Evolutionary conservation across 2,329 filamentous ascomycete genomes (phyloP), one percentile per base, ranked within the genome.

Genomic region (Alternaria viburni): DNA sequence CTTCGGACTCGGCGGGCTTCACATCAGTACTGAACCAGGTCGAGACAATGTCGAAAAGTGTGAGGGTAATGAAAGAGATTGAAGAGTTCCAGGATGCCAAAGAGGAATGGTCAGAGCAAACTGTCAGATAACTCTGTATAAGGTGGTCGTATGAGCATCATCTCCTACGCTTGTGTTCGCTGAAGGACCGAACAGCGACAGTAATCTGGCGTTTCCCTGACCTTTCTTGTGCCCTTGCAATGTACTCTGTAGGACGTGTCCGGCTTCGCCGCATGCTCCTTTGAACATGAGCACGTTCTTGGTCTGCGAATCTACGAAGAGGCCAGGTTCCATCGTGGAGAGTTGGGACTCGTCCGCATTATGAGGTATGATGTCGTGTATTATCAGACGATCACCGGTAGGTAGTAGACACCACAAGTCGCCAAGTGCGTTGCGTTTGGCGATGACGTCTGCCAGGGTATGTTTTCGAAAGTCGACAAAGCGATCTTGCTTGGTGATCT

Each of bases 401-500:
- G 72, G 72, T 19, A 78, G 57, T 3, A 54, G 25, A 32, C 81
- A 90, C 92, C 92, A 96, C 6, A 92, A 77, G 5, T 87, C 82
- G 0, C 89, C 89, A 13, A 95, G 81, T 0, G 90, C 89, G 9
- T 86, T 84, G 54, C 87, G 81, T 6, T 87, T 84, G 6, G 86
- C 83, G 6, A 81, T 74, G 15, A 94, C 84, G 1, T 87, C 84
- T 4, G 82, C 79, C n/a, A 84, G 80, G 1, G 81, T 81, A 84
- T 87, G 88, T 4, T 72, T 77, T 1, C 68, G 49, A 85, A 90
- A 93, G 64, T 89, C 80, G 8, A 97, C 80, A 62, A 88, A 86
- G 2, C 83, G 81, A 70, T 95, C 88, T 6, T 84, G 80, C 59
- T 90, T 86, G 1, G 81, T 87, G 63, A 97, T 87, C 75, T 97